Evolutionary conservation across 139 green algal species (phyloP), one percentile per base, ranked within the genome.

Genomic region (Astrephomene gubernaculifera): DNA sequence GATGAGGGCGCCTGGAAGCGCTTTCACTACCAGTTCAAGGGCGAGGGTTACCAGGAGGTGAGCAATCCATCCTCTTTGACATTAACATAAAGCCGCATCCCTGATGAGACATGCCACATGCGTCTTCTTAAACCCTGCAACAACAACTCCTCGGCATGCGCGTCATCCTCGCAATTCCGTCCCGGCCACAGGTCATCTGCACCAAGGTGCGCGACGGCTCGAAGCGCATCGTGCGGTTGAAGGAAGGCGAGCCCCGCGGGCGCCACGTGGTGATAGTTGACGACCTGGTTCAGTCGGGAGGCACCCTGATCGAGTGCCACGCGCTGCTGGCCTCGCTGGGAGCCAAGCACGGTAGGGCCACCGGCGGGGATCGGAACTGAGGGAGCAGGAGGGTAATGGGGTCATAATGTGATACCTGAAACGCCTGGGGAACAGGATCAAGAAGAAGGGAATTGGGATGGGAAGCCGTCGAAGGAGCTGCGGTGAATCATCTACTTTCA

Each of bases 1-100:
- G 97, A 99, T 87, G 97, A 99, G 88, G 97, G 97, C 12, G 96
- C 97, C 33, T 99, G 96, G 96, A 99, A 99, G 89, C 94, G 97
- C 27, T 99, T 99, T 90, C 96, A 99, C 90, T 98, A 96, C 83
- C 92, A 96, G 80, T 98, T 98, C 87, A 95, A 94, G 22, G 90
- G 94, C 72, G 85, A 91, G 71, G 90, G 89, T 6, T 98, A 97
- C 82, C 96, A 93, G 12, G 96, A 98, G 93, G 94, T 95, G 70
- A 74, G 87, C 12, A 12, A 57, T 57, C 49, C n/a, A n/a, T n/a
- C n/a, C n/a, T n/a, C n/a, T n/a, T n/a, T n/a, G n/a, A n/a, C n/a
- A n/a, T n/a, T n/a, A n/a, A n/a, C n/a, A n/a, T n/a, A n/a, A n/a
- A n/a, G n/a, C n/a, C n/a, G n/a, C n/a, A n/a, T n/a, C n/a, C n/a